Evolutionary conservation across 371 early-diverging fungal species (phyloP).

Genomic region (Apophysomyces ossiformis): DNA sequence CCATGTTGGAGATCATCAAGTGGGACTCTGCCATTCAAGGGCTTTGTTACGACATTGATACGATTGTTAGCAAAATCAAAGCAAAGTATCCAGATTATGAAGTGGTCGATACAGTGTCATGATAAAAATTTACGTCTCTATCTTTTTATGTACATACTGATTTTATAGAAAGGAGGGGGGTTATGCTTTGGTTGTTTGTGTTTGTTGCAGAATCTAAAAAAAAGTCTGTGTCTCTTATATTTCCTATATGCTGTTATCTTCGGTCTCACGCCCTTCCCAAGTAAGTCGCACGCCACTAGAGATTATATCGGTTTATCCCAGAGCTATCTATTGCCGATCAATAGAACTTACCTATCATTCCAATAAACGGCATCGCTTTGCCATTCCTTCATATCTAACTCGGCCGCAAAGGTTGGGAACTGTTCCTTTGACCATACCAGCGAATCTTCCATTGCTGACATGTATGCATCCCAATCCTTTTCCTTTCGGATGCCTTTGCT

Average conservation of each 20-base stretch:
- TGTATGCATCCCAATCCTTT: constrained; percentile 35
- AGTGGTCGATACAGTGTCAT: constrained; percentile 11
- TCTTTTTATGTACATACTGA: constrained; percentile 2
- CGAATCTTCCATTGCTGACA: constrained; percentile 36
- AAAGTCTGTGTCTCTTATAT: background rate
- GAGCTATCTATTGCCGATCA: background rate
- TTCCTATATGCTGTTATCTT: background rate
- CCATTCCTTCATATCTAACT: constrained; percentile 63
- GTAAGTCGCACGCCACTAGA: background rate
- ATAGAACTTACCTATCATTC: constrained; percentile 51
- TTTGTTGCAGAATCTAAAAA: background rate
- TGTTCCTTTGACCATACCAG: constrained; percentile 55
- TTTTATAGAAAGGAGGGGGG: constrained; percentile 1
- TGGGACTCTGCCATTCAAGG: constrained; percentile 70
- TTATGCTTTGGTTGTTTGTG: background rate
- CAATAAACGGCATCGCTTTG: constrained; percentile 67
- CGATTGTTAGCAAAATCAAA: constrained; percentile 57
- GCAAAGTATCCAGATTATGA: constrained; percentile 60
- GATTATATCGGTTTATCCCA: background rate
- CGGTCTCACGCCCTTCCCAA: background rate
- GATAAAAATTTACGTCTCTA: background rate
- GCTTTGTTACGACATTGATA: constrained; percentile 64
- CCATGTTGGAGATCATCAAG: constrained; percentile 52
- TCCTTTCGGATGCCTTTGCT: constrained; percentile 32
- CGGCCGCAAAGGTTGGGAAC: constrained; percentile 51